A percentile compares a stretch with the other conserved stretches of the same genome.
These are phyloP conservation scores for Rhodotorula sp. DNA, from an alignment of 1,284 basidiomycete genomes.

Conservation along the genomic window DNA sequence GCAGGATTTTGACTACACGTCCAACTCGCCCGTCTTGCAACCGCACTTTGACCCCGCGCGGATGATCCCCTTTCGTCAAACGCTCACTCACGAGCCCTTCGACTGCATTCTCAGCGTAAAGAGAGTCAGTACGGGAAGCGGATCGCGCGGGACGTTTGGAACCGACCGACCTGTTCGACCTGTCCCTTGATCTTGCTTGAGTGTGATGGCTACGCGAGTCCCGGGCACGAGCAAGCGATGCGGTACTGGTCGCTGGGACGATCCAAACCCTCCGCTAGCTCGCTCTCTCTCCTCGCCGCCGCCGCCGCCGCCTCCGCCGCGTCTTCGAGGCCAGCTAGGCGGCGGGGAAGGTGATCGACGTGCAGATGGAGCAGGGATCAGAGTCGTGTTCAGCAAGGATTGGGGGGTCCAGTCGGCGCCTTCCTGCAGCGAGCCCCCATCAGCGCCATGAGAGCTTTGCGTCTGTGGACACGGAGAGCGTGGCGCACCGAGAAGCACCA, in stretches of 20 bases:
- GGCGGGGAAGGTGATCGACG: neutral
- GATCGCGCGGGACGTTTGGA: neutral
- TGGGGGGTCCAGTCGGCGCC: constrained; percentile 33
- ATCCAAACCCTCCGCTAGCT: too few species aligned
- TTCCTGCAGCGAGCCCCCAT: constrained; percentile 8
- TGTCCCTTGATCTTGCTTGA: constrained; percentile 41
- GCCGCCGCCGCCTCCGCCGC: neutral
- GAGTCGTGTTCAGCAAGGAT: constrained; percentile 13
- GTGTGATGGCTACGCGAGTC: constrained; percentile 33
- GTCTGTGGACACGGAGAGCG: neutral
- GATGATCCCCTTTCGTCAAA: constrained; percentile 40
- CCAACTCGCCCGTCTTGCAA: constrained; percentile 36
- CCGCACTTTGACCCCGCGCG: constrained; percentile 41
- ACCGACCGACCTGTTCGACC: constrained; percentile 16
- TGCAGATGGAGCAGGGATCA: neutral
- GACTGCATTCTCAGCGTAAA: neutral
- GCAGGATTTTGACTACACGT: constrained; percentile 31
- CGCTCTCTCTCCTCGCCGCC: too few species aligned
- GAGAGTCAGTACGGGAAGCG: neutral
- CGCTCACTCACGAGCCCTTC: constrained; percentile 36
- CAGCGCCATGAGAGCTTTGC: neutral
- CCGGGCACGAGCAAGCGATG: constrained; percentile 15
- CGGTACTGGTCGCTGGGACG: constrained; percentile 2
- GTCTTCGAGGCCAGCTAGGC: neutral
- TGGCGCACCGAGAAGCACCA: constrained; percentile 30